Evolutionary conservation across 345 rosid genomes (phyloP), one percentile per base, ranked within the genome.

Genomic region (Ricinus communis): DNA sequence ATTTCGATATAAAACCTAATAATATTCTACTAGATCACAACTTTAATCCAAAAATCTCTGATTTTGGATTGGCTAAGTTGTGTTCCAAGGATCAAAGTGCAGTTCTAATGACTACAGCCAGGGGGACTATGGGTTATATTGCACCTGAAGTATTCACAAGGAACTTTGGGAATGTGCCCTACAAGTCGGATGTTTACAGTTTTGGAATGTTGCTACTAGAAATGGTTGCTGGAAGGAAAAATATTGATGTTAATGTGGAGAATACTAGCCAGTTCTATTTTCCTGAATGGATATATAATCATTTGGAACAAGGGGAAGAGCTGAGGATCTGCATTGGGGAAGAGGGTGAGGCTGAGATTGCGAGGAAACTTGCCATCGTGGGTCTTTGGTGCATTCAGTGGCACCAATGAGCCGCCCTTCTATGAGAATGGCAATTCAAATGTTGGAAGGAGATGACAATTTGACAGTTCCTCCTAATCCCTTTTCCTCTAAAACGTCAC

Each of bases 131-230:
- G 53, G 67, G 67, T 16, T 45, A 43, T 52, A 66, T 71, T 41
- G 75, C 80, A 4, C 80, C 75, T 15, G 76, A 76, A 53, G 80
- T 71, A 30, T 71, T 71, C 72, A 71, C 80, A 1, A 63, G 67
- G 21, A 63, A 63, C 52, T 63, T 63, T 24, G 36, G 52, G 2
- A 63, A 63, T 63, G 67, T 76, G 12, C 66, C 80, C 15, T 76
- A n/a, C 11, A 71, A 76, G 62, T 71, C 75, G 1, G 75, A 74
- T 24, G 74, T 76, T 41, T 76, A 76, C 38, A 57, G 79, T 27
- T 64, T 46, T 25, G 74, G 74, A n/a, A 76, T 69, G 78, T 22
- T 75, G 38, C 31, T 75, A 12, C 54, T 75, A 28, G 78, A 62
- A n/a, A 70, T 71, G 62, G 79, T 71, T 21, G 75, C 71, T 28